Conservation (phyloP, 768 basidiomycete species). For the Boletus pseudo-olivaceus region DNA sequence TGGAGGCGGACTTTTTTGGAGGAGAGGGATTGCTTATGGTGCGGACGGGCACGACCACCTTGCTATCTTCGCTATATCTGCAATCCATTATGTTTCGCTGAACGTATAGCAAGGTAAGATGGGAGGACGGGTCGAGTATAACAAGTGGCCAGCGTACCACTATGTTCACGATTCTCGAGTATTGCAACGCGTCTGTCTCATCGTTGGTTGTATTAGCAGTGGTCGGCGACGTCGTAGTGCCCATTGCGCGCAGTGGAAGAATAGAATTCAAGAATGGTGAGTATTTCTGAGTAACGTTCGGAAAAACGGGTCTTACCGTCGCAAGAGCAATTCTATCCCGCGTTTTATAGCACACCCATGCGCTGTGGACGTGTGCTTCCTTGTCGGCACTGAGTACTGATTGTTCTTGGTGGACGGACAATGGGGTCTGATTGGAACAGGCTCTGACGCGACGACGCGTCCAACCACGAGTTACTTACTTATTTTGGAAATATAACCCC, state of each 20-base stretch:
- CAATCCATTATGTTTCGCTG: neutral
- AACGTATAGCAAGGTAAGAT: neutral
- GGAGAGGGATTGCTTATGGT: constrained; percentile 1
- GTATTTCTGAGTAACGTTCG: neutral
- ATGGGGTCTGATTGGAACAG: neutral
- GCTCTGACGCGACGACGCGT: too few relatives aligned
- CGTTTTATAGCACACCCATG: neutral
- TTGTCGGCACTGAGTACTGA: neutral
- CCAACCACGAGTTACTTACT: too few relatives aligned
- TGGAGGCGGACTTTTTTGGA: neutral
- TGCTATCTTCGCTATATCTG: neutral
- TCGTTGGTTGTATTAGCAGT: neutral
- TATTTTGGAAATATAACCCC: too few relatives aligned
- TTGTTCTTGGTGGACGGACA: neutral
- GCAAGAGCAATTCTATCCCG: neutral
- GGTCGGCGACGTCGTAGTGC: neutral
- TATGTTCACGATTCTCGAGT: neutral
- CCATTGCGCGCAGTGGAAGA: neutral
- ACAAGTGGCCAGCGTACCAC: neutral
- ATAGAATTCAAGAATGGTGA: neutral
- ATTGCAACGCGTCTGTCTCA: neutral
- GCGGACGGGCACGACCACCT: neutral
- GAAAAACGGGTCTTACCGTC: neutral
- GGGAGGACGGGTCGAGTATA: neutral
- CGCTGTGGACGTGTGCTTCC: neutral